phyloP scores from a whole-genome alignment of 129 eudicot species.

The Saposhnikovia divaricata region DNA sequence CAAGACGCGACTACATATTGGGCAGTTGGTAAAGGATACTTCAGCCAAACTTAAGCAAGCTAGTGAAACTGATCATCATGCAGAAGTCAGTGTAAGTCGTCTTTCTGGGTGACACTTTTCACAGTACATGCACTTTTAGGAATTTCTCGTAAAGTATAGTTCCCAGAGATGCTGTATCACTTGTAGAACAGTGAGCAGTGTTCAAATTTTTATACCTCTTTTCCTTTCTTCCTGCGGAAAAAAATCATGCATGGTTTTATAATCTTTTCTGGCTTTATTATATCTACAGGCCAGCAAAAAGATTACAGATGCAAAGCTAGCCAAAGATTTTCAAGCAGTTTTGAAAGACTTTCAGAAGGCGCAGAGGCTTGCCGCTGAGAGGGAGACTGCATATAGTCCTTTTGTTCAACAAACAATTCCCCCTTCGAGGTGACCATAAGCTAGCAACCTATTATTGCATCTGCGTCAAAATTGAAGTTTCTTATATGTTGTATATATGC shows the following conservation, averaged over 20 bases:
- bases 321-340: slow-evolving; percentile 88
- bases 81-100: slow-evolving; percentile 67
- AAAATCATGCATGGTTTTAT: neutral
- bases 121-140: neutral
- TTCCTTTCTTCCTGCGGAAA: neutral
- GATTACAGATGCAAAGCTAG: slow-evolving; percentile 86
- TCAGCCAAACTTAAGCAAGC: slow-evolving; percentile 91
- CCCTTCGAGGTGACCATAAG: slow-evolving; percentile 52
- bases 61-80: slow-evolving; percentile 71
- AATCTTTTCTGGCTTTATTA: neutral
- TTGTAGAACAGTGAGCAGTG: neutral
- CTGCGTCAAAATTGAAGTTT: neutral
- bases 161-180: neutral
- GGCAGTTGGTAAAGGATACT: slow-evolving; percentile 82
- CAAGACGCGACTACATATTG: slow-evolving; percentile 82
- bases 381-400: slow-evolving; percentile 84
- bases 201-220: neutral
- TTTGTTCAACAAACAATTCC: slow-evolving; percentile 63
- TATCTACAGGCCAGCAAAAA: slow-evolving; percentile 70
- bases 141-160: neutral
- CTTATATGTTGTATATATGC: neutral
- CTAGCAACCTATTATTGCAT: neutral
- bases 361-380: slow-evolving; percentile 84
- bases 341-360: slow-evolving; percentile 86
- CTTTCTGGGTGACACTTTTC: neutral